phyloP scores from a whole-genome alignment of 257 asterid genomes.

The Salvia miltiorrhiza region DNA sequence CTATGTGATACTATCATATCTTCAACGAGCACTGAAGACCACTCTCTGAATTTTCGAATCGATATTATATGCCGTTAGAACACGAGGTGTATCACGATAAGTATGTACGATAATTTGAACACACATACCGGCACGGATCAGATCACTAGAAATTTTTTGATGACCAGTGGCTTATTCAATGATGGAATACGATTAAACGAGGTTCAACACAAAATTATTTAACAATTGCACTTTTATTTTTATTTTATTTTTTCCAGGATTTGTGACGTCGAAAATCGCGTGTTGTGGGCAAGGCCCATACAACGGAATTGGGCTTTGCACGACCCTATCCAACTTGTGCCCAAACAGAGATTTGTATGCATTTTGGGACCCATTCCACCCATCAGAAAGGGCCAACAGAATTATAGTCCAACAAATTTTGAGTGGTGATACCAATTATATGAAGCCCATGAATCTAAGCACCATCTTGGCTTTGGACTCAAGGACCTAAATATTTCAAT shows the following conservation, averaged over 20 bases:
- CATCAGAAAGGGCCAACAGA: constrained; percentile 67
- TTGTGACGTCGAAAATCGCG: constrained; percentile 67
- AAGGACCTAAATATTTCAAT: constrained; percentile 26
- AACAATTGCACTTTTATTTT: too few species aligned
- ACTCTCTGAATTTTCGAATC: too few species aligned
- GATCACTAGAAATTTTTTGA: too few species aligned
- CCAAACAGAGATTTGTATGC: constrained; percentile 70
- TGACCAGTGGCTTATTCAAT: too few species aligned
- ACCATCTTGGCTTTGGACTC: constrained; percentile 47
- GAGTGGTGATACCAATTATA: constrained; percentile 43
- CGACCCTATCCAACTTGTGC: constrained; percentile 60
- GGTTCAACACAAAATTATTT: too few species aligned
- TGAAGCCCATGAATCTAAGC: constrained; percentile 76
- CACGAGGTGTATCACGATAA: too few species aligned
- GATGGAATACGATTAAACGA: too few species aligned
- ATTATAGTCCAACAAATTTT: constrained; percentile 59
- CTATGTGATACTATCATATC: too few species aligned
- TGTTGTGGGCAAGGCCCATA: constrained; percentile 89
- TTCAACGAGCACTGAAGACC: too few species aligned
- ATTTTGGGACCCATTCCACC: constrained; percentile 84
- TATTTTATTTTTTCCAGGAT: constrained; percentile 37
- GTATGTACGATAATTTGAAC: too few species aligned
- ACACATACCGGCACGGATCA: too few species aligned
- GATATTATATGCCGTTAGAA: too few species aligned
- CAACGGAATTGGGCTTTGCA: constrained; percentile 77